These are phyloP conservation scores for Acacia melanoxylon DNA, from an alignment of 306 rosid species.

Conservation along the genomic window DNA sequence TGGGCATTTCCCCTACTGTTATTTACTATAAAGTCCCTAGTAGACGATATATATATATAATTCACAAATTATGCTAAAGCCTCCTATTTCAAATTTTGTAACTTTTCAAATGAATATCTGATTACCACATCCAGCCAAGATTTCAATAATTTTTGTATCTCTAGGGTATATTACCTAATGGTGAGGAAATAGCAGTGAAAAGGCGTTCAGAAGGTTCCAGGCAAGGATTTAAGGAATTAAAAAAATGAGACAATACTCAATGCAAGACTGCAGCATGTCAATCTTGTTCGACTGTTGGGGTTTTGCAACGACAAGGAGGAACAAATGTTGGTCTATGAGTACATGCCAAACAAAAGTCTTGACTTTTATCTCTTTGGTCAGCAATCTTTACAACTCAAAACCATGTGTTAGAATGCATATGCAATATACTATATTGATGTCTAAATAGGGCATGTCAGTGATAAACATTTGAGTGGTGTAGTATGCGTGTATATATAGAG, in stretches of 20 bases:
- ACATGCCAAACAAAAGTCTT: not conserved
- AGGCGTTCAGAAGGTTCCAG: conserved; percentile 47
- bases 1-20: too few relatives aligned
- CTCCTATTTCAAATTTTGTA: not conserved
- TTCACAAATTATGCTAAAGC: not conserved
- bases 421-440: not conserved
- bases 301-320: not conserved
- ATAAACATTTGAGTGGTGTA: not conserved
- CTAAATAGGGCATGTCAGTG: not conserved
- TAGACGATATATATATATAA: too few relatives aligned
- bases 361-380: not conserved
- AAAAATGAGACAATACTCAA: not conserved
- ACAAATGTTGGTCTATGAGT: conserved; percentile 13
- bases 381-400: not conserved
- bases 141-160: not conserved
- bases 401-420: not conserved
- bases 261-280: not conserved
- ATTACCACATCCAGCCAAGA: not conserved
- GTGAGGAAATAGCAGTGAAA: conserved; percentile 51
- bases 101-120: not conserved
- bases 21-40: too few relatives aligned
- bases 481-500: too few relatives aligned
- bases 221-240: conserved; percentile 48
- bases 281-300: not conserved
- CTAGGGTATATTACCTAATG: conserved; percentile 39